Conservation (phyloP, 805 yeast species). For the Metschnikowia gelsemii region DNA sequence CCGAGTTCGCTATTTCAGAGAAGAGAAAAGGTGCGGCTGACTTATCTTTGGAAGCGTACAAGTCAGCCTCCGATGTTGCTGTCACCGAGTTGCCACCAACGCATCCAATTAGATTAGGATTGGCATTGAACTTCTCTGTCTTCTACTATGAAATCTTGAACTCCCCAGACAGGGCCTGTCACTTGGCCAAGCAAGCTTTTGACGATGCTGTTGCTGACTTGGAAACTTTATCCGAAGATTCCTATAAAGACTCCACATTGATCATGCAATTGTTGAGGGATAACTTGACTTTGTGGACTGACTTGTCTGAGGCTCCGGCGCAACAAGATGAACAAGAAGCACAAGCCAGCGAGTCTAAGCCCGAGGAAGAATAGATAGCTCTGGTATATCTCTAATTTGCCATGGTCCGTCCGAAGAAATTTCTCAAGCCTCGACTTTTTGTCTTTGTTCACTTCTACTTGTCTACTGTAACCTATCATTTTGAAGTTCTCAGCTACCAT, state of each 20-base stretch:
- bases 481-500: slow-evolving; percentile 8
- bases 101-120: slow-evolving; percentile 96
- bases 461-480: slow-evolving; percentile 19
- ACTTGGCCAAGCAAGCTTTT: slow-evolving; percentile 97
- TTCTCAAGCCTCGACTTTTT: slow-evolving; percentile 13
- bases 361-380: slow-evolving; percentile 28
- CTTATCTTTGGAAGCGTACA: slow-evolving; percentile 89
- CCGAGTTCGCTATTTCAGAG: slow-evolving; percentile 91
- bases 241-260: slow-evolving; percentile 96
- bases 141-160: slow-evolving; percentile 97
- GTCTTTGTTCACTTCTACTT: slow-evolving; percentile 21
- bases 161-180: slow-evolving; percentile 98
- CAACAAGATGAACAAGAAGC: slow-evolving; percentile 37
- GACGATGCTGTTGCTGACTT: slow-evolving; percentile 99
- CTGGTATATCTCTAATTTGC: slow-evolving; percentile 13
- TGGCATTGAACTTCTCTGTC: slow-evolving; percentile 96
- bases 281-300: slow-evolving; percentile 98
- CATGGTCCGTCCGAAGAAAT: slow-evolving; percentile 14
- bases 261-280: slow-evolving; percentile 99
- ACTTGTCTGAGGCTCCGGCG: slow-evolving; percentile 75
- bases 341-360: slow-evolving; percentile 24
- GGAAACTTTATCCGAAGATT: slow-evolving; percentile 95
- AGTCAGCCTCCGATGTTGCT: slow-evolving; percentile 94
- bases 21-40: slow-evolving; percentile 92
- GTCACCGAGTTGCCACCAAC: slow-evolving; percentile 97